phyloP scores from a whole-genome alignment of 208 protist genomes.

The Plasmodiophora brassicae region DNA sequence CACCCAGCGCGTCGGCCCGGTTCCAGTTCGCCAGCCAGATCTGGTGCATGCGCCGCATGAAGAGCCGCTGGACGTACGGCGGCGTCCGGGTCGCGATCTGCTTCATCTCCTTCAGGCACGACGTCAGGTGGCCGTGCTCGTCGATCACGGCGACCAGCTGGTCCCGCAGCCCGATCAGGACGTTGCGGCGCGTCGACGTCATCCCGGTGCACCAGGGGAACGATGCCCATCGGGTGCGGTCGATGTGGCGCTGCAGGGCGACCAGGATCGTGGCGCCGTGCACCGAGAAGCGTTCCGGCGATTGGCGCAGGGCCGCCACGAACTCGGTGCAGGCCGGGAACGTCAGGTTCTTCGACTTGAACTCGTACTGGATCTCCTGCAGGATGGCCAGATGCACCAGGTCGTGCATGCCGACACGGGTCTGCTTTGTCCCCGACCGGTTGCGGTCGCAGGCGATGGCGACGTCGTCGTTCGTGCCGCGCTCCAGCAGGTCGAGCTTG shows the following conservation, averaged over 20 bases:
- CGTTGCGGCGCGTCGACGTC: not conserved
- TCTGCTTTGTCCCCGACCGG: not conserved
- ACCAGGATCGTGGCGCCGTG: not conserved
- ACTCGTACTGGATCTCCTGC: not conserved
- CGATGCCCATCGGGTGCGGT: not conserved
- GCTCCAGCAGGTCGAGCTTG: not conserved
- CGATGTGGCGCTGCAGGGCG: not conserved
- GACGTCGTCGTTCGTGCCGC: not conserved
- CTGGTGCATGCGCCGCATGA: not conserved
- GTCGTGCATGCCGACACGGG: not conserved
- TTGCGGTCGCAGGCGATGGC: not conserved
- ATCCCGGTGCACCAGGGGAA: conserved; percentile 12
- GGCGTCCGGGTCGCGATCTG: not conserved
- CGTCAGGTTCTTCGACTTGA: not conserved
- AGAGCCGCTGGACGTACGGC: not conserved
- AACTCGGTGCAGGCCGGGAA: not conserved
- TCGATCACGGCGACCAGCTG: not conserved
- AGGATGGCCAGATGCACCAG: not conserved
- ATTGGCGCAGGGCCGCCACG: not conserved
- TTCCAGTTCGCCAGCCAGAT: not conserved
- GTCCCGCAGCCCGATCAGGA: not conserved
- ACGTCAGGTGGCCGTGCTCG: not conserved
- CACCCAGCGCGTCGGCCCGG: not conserved
- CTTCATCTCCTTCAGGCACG: not conserved
- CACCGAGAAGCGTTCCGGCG: not conserved